These are phyloP conservation scores for Trametopsis cervina DNA, from an alignment of 768 basidiomycete species.

Conservation along the genomic window DNA sequence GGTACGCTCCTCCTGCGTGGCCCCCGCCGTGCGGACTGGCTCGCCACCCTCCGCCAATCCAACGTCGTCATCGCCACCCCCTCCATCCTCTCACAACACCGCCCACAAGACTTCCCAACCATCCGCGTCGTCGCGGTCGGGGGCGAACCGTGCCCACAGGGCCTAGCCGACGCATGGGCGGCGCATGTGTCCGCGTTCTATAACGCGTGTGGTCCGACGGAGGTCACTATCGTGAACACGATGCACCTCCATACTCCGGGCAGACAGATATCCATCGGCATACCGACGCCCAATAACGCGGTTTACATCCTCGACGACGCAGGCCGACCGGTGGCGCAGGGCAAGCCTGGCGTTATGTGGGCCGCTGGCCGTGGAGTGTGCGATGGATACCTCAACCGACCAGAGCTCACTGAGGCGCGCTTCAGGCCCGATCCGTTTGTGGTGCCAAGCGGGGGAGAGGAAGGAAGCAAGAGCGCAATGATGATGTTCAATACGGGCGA, in stretches of 20 bases:
- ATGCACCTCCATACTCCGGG: constrained; percentile 37
- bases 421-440: neutral
- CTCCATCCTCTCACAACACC: constrained; percentile 28
- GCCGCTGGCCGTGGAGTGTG: constrained; percentile 13
- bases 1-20: constrained; percentile 42
- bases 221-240: constrained; percentile 49
- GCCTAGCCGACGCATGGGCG: constrained; percentile 36
- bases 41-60: constrained; percentile 33
- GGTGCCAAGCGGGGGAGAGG: too few species aligned
- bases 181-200: constrained; percentile 31
- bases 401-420: neutral
- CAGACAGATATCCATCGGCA: constrained; percentile 22
- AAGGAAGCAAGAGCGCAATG: neutral
- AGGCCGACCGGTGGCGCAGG: constrained; percentile 8
- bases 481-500: constrained; percentile 61
- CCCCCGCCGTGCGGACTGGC: constrained; percentile 37
- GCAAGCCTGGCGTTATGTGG: constrained; percentile 17
- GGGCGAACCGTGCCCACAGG: constrained; percentile 42
- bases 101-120: constrained; percentile 40
- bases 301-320: constrained; percentile 17
- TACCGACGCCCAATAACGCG: constrained; percentile 17
- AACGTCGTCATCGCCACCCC: constrained; percentile 39
- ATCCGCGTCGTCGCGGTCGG: constrained; percentile 39
- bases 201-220: constrained; percentile 46
- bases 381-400: neutral